Evolutionary conservation across 225 moss, liverwort and hornwort species (phyloP), one percentile per base, ranked within the genome.

Genomic region (Sphagnum contortum): DNA sequence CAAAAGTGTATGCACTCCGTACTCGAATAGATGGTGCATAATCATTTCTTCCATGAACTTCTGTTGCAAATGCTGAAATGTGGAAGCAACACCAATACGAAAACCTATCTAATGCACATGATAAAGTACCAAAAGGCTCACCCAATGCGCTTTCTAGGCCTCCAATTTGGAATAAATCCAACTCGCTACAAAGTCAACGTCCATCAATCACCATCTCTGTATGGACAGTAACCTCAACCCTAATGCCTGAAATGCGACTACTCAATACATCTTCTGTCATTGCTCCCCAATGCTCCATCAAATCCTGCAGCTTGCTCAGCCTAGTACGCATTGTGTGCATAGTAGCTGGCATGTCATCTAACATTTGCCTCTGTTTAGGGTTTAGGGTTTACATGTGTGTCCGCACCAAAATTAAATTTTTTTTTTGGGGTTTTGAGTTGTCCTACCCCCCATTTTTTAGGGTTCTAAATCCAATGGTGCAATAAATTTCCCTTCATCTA

Each of bases 1-100:
- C 63, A 57, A 70, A 70, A 64, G 50, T 64, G 44, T 57, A 64
- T 49, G 55, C 57, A 63, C 11, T 50, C 9, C 45, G 4, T 29
- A 57, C 8, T 2, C 44, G 3, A 47, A 63, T 55, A 2, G 56
- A 45, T 14, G 49, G 49, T 0, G 7, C 10, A 48, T 48, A 56
- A 8, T 3, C n/a, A 70, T 62, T 44, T 10, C n/a, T 63, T 3
- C 59, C 59, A 59, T 44, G 3, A 44, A 59, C 4, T 44, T 6
- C 59, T 59, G 12, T 4, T 3, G 29, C 59, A 29, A 29, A 29
- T 29, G 29, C 29, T 29, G 29, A 29, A 29, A 29, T 29, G 29
- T 29, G 29, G 29, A 29, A 29, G 29, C 9, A 3, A 49, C 14
- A 62, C 2, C 13, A 47, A 11, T 10, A 10, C 47, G 48, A 62